Evolutionary conservation across 768 basidiomycete species (phyloP), one percentile per base, ranked within the genome.

Genomic region (Calocera cornea): DNA sequence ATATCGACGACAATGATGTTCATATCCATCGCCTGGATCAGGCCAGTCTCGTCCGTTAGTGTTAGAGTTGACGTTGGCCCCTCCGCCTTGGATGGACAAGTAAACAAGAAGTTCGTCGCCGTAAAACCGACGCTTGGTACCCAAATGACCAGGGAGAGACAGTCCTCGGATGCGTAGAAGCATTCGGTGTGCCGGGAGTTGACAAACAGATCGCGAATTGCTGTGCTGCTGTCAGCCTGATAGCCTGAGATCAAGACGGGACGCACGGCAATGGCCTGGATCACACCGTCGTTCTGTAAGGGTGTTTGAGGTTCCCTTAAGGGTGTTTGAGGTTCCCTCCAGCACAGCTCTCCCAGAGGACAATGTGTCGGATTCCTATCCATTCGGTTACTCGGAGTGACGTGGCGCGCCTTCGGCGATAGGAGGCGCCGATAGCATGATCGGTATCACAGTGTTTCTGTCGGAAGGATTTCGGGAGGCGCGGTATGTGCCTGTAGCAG

Each of bases 11-110:
- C 49, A 29, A 70, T 64, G 65, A 70, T 69, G 27, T 69, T 49
- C 44, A 67, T 70, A 12, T 54, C 66, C 3, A 69, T 40, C 8
- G 66, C 49, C 19, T 64, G 29, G 34, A 70, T 64, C 34, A 70
- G 38, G 3, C 67, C 66, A 12, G 70, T 67, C 16, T 66, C 70
- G 65, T 70, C 68, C 68, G 47, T 70, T 70, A 10, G 70, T 33
- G 34, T 69, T 67, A 0, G 68, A 41, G 64, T 69, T 60, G 29
- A 1, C 12, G 24, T 47, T 60, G 44, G 64, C 67, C 17, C 68
- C 70, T 10, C 70, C 70, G 1, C 70, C 70, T 69, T 69, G 70
- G 36, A 70, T 69, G 63, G 60, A 70, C 40, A 70, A 54, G 49
- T 66, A 70, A 17, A 70, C 70, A 24, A 69, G 70, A n/a, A 70